Conservation (phyloP, 176 grass and related monocot genomes). For the Tuctoria greenei region DNA sequence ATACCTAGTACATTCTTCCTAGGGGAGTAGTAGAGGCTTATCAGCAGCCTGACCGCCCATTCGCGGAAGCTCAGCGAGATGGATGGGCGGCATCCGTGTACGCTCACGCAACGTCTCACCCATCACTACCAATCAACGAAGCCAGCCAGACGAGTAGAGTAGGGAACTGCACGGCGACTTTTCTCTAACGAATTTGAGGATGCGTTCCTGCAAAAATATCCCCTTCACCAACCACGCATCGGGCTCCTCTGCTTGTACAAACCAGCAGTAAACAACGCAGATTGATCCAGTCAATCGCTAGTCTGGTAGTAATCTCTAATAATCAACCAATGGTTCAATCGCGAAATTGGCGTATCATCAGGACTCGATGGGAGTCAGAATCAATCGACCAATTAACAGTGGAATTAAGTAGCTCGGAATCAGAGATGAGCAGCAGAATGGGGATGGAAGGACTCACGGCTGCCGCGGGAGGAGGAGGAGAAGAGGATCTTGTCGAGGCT, state of each 20-base stretch:
- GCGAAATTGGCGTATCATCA: not conserved
- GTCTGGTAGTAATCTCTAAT: not conserved
- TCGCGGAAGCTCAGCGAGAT: not conserved
- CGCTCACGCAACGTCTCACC: not conserved
- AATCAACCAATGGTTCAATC: not conserved
- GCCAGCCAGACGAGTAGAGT: not conserved
- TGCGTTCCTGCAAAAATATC: not conserved
- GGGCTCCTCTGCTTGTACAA: not conserved
- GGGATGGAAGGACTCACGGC: not conserved
- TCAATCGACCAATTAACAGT: not conserved
- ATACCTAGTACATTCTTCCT: not conserved
- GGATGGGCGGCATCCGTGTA: not conserved
- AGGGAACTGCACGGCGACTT: not conserved
- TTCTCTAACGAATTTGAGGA: not conserved
- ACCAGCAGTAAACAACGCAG: not conserved
- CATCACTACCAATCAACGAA: not conserved
- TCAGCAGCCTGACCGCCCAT: not conserved
- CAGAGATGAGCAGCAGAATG: not conserved
- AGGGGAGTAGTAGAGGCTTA: not conserved
- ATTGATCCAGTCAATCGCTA: not conserved
- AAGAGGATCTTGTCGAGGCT: slow-evolving; percentile 99
- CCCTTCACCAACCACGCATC: slow-evolving; percentile 10
- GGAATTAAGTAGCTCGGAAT: not conserved
- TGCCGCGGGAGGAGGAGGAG: not conserved
- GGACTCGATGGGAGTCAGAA: not conserved